Percentiles rank a stretch among this genome's conserved stretches.
phyloP scores from a whole-genome alignment of 306 rosid species.

The Cicer cuneatum region DNA sequence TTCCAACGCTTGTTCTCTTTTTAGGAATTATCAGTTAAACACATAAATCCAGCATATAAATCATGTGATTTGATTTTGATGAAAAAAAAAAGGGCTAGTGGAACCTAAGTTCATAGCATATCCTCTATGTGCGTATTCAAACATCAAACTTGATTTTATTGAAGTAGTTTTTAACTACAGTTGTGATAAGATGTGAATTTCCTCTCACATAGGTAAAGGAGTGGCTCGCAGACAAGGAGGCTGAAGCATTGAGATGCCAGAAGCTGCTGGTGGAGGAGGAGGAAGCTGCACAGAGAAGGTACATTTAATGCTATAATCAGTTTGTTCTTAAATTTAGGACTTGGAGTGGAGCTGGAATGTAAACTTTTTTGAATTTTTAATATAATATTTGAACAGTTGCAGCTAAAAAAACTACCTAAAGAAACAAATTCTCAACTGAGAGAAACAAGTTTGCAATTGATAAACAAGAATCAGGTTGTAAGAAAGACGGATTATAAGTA shows the following conservation, averaged over 20 bases:
- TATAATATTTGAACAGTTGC: not conserved
- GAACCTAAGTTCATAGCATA: conserved; percentile 12
- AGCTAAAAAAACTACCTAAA: conserved; percentile 11
- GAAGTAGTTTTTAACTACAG: conserved; percentile 18
- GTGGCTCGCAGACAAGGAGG: conserved; percentile 91
- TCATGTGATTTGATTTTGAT: conserved; percentile 29
- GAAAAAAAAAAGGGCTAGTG: not conserved
- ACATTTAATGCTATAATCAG: conserved; percentile 27
- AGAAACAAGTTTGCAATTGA: conserved; percentile 26
- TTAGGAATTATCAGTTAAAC: not conserved
- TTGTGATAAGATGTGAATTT: conserved; percentile 42
- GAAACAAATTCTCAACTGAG: not conserved
- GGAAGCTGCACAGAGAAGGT: conserved; percentile 97
- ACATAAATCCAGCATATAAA: not conserved
- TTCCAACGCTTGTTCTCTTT: conserved; percentile 2
- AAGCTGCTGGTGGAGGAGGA: conserved; percentile 91
- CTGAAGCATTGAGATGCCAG: conserved; percentile 91
- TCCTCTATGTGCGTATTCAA: conserved; percentile 11
- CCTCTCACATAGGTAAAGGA: conserved; percentile 65
- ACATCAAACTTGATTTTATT: conserved; percentile 20
- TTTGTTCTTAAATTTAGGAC: conserved; percentile 24
- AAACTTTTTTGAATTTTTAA: not conserved
- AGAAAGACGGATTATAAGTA: conserved; percentile 6
- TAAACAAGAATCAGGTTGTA: not conserved
- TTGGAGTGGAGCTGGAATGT: conserved; percentile 10